phyloP scores from a whole-genome alignment of 2,329 filamentous ascomycete species.

The Ascochyta fabae region DNA sequence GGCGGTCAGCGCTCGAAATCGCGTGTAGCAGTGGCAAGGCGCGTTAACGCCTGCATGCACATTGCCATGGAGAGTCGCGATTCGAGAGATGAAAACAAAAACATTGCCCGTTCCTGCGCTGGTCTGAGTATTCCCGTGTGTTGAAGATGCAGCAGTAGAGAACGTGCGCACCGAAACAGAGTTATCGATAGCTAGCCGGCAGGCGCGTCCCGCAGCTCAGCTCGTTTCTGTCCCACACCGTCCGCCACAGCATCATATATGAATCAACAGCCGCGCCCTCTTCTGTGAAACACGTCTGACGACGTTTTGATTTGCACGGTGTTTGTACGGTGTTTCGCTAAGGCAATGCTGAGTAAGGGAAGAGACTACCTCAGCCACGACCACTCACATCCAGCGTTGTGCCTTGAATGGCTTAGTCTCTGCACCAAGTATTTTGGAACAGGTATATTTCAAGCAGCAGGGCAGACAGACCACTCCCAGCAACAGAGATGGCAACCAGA shows the following conservation, averaged over 20 bases:
- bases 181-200: slow-evolving; percentile 28
- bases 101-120: slow-evolving; percentile 27
- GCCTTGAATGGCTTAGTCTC: slow-evolving; percentile 6
- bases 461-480: not conserved
- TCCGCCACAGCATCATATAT: slow-evolving; percentile 21
- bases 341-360: slow-evolving; percentile 2
- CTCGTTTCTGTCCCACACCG: slow-evolving; percentile 14
- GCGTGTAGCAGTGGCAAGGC: slow-evolving; percentile 24
- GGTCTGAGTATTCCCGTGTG: slow-evolving; percentile 29
- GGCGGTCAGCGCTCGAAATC: slow-evolving; percentile 33
- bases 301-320: not conserved
- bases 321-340: slow-evolving; percentile 4
- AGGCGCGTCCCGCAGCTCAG: slow-evolving; percentile 20
- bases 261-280: not conserved
- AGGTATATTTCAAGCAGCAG: slow-evolving; percentile 4
- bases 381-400: not conserved
- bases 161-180: slow-evolving; percentile 19
- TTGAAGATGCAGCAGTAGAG: slow-evolving; percentile 17
- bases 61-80: slow-evolving; percentile 36
- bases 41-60: slow-evolving; percentile 19
- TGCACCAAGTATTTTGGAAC: not conserved
- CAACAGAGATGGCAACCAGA: not conserved
- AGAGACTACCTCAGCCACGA: not conserved
- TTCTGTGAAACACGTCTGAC: slow-evolving; percentile 3
- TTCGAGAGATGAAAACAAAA: slow-evolving; percentile 39